These are phyloP conservation scores for Cercospora sesami DNA, from an alignment of 2,329 filamentous ascomycete species.

Conservation along the genomic window DNA sequence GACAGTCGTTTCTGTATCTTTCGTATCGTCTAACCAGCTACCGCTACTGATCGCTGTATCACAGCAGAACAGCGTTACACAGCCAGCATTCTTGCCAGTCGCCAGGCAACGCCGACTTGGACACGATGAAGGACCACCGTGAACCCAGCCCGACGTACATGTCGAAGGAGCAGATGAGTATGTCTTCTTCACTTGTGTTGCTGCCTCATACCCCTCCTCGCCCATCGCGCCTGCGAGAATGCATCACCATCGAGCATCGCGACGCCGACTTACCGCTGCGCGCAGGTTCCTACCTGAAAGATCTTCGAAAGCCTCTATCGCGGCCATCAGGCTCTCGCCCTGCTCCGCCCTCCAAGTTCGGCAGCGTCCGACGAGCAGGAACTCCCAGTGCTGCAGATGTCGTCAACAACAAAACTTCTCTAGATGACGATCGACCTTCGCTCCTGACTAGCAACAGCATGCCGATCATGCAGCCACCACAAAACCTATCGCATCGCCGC, in stretches of 20 bases:
- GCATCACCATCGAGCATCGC: slow-evolving; percentile 14
- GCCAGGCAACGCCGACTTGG: not conserved
- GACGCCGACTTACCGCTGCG: slow-evolving; percentile 22
- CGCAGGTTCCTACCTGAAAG: slow-evolving; percentile 68
- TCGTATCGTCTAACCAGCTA: not conserved
- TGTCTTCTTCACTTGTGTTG: slow-evolving; percentile 16
- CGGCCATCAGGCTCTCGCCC: slow-evolving; percentile 72
- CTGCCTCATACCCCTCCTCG: slow-evolving; percentile 29
- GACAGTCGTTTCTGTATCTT: slow-evolving; percentile 1
- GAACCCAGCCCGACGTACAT: slow-evolving; percentile 33
- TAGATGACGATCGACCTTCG: slow-evolving; percentile 30
- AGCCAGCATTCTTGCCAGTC: slow-evolving; percentile 2
- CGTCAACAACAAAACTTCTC: slow-evolving; percentile 11
- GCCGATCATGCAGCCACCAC: slow-evolving; percentile 29
- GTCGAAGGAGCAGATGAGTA: slow-evolving; percentile 37
- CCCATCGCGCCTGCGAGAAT: slow-evolving; percentile 29
- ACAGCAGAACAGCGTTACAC: not conserved
- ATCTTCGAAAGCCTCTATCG: slow-evolving; percentile 66
- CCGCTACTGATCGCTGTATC: not conserved
- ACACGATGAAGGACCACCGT: slow-evolving; percentile 10
- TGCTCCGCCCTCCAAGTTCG: slow-evolving; percentile 53
- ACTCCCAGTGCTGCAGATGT: slow-evolving; percentile 23
- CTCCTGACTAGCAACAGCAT: slow-evolving; percentile 39
- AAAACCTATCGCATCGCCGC: slow-evolving; percentile 32
- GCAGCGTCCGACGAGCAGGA: slow-evolving; percentile 33